Conservation (phyloP, 257 asterid genomes). For the Solanum ossicruentum region DNA sequence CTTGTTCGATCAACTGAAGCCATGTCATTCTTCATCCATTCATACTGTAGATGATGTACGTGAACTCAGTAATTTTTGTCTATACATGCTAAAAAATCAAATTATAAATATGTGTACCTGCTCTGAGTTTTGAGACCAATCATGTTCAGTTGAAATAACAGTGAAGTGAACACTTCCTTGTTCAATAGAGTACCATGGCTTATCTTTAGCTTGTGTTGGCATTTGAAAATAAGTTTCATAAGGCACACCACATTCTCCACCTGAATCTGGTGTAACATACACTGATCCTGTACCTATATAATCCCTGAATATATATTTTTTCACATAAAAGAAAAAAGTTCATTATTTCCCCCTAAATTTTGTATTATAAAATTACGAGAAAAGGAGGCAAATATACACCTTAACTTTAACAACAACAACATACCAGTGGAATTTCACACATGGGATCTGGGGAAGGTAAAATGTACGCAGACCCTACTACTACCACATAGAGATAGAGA, state of each 20-base stretch:
- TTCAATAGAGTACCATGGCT: slow-evolving; percentile 90
- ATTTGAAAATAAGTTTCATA: slow-evolving; percentile 82
- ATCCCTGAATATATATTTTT: slow-evolving; percentile 32
- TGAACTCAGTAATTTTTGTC: background rate
- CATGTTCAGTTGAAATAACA: slow-evolving; percentile 74
- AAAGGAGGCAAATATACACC: no score
- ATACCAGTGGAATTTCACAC: no score
- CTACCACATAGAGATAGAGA: no score
- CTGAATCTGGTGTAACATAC: slow-evolving; percentile 59
- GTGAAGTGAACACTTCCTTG: slow-evolving; percentile 76
- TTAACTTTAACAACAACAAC: background rate
- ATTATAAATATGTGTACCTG: slow-evolving; percentile 20
- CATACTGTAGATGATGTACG: slow-evolving; percentile 21
- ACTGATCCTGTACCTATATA: slow-evolving; percentile 48
- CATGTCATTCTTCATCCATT: slow-evolving; percentile 77
- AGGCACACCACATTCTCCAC: slow-evolving; percentile 92
- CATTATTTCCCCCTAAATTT: no score
- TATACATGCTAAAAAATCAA: background rate
- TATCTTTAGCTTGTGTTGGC: slow-evolving; percentile 63
- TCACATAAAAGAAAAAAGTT: background rate
- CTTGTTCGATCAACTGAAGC: slow-evolving; percentile 43
- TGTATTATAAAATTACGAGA: no score
- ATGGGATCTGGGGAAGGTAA: no score
- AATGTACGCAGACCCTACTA: no score
- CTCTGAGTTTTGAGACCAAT: slow-evolving; percentile 39